Evolutionary conservation across 2,329 filamentous ascomycete genomes (phyloP), one percentile per base, ranked within the genome.

Genomic region (Pseudocercospora eumusae): DNA sequence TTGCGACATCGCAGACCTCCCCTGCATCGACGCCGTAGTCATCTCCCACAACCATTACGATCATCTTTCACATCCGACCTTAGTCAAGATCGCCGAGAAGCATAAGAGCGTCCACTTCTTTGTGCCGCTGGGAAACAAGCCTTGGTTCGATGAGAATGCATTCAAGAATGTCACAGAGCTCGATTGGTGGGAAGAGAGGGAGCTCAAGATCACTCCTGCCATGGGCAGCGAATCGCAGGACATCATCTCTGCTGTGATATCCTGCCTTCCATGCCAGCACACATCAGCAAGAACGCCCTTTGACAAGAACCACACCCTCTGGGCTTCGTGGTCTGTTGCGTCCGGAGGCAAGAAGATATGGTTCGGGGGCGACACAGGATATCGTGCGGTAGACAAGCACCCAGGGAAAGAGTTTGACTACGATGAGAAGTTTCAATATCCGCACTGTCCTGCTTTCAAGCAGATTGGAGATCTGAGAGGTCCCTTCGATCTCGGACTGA

Each of bases 11-110:
- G 82, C 84, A 56, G 91, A 96, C 67, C 84, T 97, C 3, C 93
- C 93, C 8, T 77, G 83, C 60, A 84, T 93, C 47, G 90, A 95
- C 70, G 85, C 87, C 27, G 89, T 82, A 2, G 73, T 95, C 58
- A 96, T 96, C 68, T 91, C 88, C 18, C 93, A 97, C 77, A 66
- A 88, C 70, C 93, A 97, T 78, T 97, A 97, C 75, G 93, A 97
- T 76, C 93, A 97, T 73, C 81, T 98, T 11, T 93, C 90, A 0
- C 86, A 92, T 69, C 83, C 86, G 0, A 92, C 89, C 0, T 84
- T 96, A 21, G 82, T 84, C 64, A 85, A 91, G 69, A 83, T 97
- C 57, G 82, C 86, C 59, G 82, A 86, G 67, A 81, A 84, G 57
- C 87, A 95, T 71, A 92, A 92, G 0, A 83, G 89, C 13, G 92